phyloP scores from a whole-genome alignment of 169 alveolate genomes.

The Fabrea salina region DNA sequence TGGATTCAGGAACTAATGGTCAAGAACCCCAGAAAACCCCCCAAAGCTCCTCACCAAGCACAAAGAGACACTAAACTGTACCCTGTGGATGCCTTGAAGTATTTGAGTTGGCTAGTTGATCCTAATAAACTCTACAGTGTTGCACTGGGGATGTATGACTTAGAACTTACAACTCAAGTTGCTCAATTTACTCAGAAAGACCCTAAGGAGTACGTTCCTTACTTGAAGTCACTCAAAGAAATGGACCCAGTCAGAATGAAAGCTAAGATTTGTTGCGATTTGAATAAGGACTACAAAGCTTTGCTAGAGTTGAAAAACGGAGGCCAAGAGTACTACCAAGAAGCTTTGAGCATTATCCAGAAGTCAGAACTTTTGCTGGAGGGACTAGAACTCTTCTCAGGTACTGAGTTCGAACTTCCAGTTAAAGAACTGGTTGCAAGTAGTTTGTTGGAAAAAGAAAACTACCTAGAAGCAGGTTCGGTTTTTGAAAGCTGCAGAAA shows the following conservation, averaged over 20 bases:
- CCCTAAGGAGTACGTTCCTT: constrained; percentile 84
- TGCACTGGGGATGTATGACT: constrained; percentile 83
- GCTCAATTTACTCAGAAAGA: constrained; percentile 85
- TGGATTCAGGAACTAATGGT: not conserved
- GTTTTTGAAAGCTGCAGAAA: constrained; percentile 18
- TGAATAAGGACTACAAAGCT: constrained; percentile 73
- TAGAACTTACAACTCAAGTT: constrained; percentile 76
- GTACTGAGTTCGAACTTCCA: constrained; percentile 6
- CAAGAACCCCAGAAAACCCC: not conserved
- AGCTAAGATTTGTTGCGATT: constrained; percentile 64
- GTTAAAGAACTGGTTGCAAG: not conserved
- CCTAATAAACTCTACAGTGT: constrained; percentile 83
- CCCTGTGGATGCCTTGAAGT: constrained; percentile 75
- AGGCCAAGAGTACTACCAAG: constrained; percentile 60
- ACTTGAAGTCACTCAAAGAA: constrained; percentile 62
- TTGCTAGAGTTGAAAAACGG: constrained; percentile 65
- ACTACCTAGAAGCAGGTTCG: constrained; percentile 20
- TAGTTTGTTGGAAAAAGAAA: not conserved
- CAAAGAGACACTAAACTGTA: not conserved
- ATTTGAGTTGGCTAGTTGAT: constrained; percentile 83
- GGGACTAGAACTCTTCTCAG: constrained; percentile 63
- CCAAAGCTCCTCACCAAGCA: not conserved
- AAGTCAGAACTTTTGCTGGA: constrained; percentile 66
- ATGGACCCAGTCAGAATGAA: constrained; percentile 67
- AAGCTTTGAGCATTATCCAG: constrained; percentile 65